Evolutionary conservation across 345 rosid genomes (phyloP).

Genomic region (Eucalyptus cladocalyx): DNA sequence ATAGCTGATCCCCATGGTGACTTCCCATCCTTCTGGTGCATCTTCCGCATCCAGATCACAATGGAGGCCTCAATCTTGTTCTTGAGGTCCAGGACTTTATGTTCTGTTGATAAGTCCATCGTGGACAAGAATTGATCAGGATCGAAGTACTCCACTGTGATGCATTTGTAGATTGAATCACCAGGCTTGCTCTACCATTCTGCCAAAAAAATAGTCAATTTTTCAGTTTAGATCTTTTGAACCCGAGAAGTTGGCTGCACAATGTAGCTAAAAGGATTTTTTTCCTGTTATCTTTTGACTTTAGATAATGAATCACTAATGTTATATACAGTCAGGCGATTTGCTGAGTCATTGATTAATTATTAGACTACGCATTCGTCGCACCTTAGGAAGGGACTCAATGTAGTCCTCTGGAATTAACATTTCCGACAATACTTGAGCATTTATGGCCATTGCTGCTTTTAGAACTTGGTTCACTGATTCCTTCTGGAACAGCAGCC

Average conservation of each 20-base stretch:
- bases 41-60: conserved; percentile 83
- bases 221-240: not conserved
- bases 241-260: not conserved
- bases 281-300: not conserved
- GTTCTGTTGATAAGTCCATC: conserved; percentile 76
- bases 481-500: conserved; percentile 75
- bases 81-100: conserved; percentile 77
- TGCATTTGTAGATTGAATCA: conserved; percentile 74
- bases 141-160: conserved; percentile 80
- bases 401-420: conserved; percentile 76
- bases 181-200: conserved; percentile 99
- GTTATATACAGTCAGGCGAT: not conserved
- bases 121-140: conserved; percentile 62
- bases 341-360: not conserved
- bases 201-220: not conserved
- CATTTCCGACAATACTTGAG: conserved; percentile 92
- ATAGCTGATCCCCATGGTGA: conserved; percentile 89
- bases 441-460: conserved; percentile 96
- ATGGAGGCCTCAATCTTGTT: conserved; percentile 90
- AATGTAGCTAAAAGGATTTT: not conserved
- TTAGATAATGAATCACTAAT: not conserved
- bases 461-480: conserved; percentile 94
- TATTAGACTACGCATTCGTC: not conserved
- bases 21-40: conserved; percentile 67
- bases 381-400: conserved; percentile 89